Percentiles rank a stretch among this genome's conserved stretches.
phyloP scores from a whole-genome alignment of 1,284 basidiomycete species.

The Puccinia horiana region DNA sequence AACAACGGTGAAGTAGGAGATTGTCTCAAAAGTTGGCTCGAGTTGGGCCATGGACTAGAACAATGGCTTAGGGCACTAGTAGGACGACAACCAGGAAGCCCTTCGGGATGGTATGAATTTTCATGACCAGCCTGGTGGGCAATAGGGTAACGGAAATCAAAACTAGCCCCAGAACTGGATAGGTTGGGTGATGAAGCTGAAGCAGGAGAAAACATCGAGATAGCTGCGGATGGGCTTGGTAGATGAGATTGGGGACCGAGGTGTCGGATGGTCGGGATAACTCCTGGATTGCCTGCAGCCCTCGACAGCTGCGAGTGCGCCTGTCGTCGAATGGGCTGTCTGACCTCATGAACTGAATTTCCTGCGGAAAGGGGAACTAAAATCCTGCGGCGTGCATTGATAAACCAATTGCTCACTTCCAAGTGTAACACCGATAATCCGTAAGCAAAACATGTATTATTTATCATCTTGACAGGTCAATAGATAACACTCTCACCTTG shows the following conservation, averaged over 20 bases:
- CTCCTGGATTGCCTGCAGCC: slow-evolving; percentile 27
- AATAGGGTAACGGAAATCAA: slow-evolving; percentile 22
- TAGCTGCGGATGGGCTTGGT: background rate
- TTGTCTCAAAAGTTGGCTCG: background rate
- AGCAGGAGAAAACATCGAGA: slow-evolving; percentile 15
- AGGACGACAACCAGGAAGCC: background rate
- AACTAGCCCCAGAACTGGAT: background rate
- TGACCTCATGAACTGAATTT: slow-evolving; percentile 42
- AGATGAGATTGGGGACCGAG: background rate
- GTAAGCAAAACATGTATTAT: background rate
- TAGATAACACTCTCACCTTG: slow-evolving; percentile 64
- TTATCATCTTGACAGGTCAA: background rate
- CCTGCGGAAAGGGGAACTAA: slow-evolving; percentile 43
- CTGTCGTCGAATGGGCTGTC: slow-evolving; percentile 37
- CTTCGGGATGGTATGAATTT: background rate
- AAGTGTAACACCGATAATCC: background rate
- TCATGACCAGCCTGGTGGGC: background rate
- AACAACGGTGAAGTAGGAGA: slow-evolving; percentile 1
- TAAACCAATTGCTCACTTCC: slow-evolving; percentile 76
- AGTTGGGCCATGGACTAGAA: slow-evolving; percentile 23
- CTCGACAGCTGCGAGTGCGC: slow-evolving; percentile 38
- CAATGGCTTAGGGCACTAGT: background rate
- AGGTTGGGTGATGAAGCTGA: background rate
- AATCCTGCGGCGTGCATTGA: slow-evolving; percentile 67
- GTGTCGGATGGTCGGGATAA: slow-evolving; percentile 6